These are phyloP conservation scores for Sporobolomyces phaffii DNA, from an alignment of 768 basidiomycete species.

Conservation along the genomic window DNA sequence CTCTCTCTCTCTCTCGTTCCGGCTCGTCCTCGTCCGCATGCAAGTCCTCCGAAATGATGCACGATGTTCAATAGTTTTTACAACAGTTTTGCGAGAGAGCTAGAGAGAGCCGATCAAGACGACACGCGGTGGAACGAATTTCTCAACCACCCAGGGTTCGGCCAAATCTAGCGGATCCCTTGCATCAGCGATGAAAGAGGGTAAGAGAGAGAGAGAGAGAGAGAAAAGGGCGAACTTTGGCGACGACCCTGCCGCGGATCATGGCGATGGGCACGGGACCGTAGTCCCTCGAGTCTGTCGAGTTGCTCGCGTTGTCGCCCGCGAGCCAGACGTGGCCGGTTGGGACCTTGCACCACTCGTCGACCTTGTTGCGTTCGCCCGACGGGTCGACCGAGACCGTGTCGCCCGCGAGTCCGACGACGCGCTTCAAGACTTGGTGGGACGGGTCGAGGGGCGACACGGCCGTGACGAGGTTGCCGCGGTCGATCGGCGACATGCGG, in stretches of 20 bases:
- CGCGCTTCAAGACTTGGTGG: constrained; percentile 56
- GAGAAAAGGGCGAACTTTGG: constrained; percentile 32
- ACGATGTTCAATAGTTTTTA: no score
- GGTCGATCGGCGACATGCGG: constrained; percentile 6
- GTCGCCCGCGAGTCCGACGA: constrained; percentile 86
- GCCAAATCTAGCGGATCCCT: constrained; percentile 22
- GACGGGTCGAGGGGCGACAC: constrained; percentile 27
- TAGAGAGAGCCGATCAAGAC: not conserved
- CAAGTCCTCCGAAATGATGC: no score
- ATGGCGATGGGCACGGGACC: constrained; percentile 82
- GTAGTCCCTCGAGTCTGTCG: constrained; percentile 84
- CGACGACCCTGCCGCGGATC: constrained; percentile 59
- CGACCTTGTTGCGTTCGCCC: constrained; percentile 37
- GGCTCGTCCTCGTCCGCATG: no score
- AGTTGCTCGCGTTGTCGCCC: constrained; percentile 78
- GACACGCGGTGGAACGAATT: not conserved
- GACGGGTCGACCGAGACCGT: constrained; percentile 75
- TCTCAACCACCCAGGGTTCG: not conserved
- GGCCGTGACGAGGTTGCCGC: constrained; percentile 37
- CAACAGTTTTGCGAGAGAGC: no score
- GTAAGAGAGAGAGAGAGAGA: not conserved
- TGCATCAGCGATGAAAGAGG: not conserved
- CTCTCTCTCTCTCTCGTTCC: no score
- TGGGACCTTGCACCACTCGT: constrained; percentile 17
- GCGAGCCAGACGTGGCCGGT: constrained; percentile 56